Evolutionary conservation across 1,139 yeast genomes (phyloP), one percentile per base, ranked within the genome.

Genomic region (Hemisphaericaspora xylanilytica): DNA sequence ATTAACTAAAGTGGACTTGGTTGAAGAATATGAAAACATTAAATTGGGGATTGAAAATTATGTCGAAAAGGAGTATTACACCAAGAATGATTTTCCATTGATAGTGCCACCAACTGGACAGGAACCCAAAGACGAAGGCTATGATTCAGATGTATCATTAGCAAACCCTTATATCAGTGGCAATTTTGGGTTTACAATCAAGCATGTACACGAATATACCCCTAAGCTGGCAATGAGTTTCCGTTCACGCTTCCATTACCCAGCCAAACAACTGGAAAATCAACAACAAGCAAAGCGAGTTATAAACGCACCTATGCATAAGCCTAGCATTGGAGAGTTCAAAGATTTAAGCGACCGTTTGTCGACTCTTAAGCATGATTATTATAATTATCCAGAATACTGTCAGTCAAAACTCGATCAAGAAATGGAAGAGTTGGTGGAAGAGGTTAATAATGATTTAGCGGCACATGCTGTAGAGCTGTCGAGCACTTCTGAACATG

Each of bases 81-180:
- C 48, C 2, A 49, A 55, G 11, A 50, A 51, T 8, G 78, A 75
- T 46, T 74, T 75, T 42, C 29, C 70, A 73, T 3, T 44, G 48
- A 9, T 37, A 49, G 31, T 12, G 16, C 13, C 16, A 13, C 11
- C 8, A 7, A 28, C 15, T 17, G 39, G 16, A 21, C 27, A 18
- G 3, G 21, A 28, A 5, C 40, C 31, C 11, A 38, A 21, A n/a
- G 39, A 38, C 1, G 38, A 50, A 4, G 78, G 67, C 2, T 67
- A 66, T 42, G 69, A 66, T 25, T 73, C 80, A 0, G 76, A 70
- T 44, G 59, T 75, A 1, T 76, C 82, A 0, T 50, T 72, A 24
- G 81, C 82, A 0, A 69, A 74, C 40, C 82, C 83, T 1, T 69
- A 67, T 36, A 55, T 73, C 11, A 64, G 74, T 16, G 78, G 73